phyloP scores from a whole-genome alignment of 331 rosid species.

The Spiraea crenata region DNA sequence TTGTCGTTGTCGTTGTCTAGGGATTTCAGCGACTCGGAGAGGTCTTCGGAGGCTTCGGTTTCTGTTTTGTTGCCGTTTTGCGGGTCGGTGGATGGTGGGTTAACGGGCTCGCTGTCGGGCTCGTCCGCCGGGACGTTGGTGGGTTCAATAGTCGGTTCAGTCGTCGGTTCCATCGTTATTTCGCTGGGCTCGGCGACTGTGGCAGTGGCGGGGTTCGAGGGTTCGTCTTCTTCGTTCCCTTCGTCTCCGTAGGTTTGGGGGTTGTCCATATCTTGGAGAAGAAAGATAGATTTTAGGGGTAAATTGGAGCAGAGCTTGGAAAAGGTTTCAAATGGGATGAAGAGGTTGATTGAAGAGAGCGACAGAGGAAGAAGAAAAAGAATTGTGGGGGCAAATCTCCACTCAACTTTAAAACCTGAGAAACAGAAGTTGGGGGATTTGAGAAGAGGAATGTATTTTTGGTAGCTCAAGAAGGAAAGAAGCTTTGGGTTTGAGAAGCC shows the following conservation, averaged over 20 bases:
- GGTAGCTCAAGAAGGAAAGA: too few species aligned
- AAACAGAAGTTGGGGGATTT: too few species aligned
- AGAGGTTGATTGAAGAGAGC: neutral
- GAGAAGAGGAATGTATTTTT: too few species aligned
- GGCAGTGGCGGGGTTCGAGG: conserved; percentile 9
- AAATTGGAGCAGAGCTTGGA: too few species aligned
- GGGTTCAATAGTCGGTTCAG: neutral
- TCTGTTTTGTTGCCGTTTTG: conserved; percentile 48
- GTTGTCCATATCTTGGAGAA: conserved; percentile 50
- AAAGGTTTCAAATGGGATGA: too few species aligned
- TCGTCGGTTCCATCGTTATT: neutral
- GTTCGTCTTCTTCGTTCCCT: conserved; percentile 66
- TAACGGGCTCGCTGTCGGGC: conserved; percentile 30
- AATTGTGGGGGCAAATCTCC: too few species aligned
- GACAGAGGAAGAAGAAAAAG: neutral
- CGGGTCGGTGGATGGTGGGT: conserved; percentile 33
- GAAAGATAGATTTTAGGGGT: neutral
- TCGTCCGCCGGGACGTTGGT: conserved; percentile 1
- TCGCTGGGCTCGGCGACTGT: conserved; percentile 7
- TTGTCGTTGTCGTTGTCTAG: conserved; percentile 38
- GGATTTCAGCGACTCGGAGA: conserved; percentile 55
- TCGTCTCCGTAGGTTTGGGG: conserved; percentile 75
- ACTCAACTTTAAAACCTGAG: too few species aligned
- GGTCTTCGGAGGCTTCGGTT: conserved; percentile 65
- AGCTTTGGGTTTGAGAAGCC: too few species aligned